Evolutionary conservation across 2,329 filamentous ascomycete genomes (phyloP).

Genomic region (Neocucurbitaria cava): DNA sequence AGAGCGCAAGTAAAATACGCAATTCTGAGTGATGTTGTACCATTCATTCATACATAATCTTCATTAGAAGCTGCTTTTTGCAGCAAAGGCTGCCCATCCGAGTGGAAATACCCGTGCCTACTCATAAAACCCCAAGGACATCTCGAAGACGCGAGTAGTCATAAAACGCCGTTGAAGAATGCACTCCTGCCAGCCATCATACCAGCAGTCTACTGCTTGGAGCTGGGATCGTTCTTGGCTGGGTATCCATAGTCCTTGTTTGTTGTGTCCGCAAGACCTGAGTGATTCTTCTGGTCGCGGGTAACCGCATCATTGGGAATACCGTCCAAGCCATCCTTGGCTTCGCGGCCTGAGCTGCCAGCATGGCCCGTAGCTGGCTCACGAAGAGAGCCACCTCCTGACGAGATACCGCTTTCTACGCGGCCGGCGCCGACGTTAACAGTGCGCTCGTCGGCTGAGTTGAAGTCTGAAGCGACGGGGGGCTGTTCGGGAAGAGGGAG

Average conservation of each 20-base stretch:
- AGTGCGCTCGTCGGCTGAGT: conserved; percentile 71
- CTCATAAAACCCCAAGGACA: conserved; percentile 9
- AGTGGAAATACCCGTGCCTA: conserved; percentile 9
- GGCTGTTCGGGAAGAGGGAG: conserved; percentile 82
- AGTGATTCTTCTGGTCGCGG: conserved; percentile 53
- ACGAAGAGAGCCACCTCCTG: conserved; percentile 54
- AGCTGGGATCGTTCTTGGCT: conserved; percentile 49
- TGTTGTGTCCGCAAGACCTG: conserved; percentile 52
- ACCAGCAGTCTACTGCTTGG: conserved; percentile 21
- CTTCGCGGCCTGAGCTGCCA: conserved; percentile 67
- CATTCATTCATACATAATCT: conserved; percentile 13
- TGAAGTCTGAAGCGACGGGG: conserved; percentile 77
- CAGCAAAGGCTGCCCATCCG: conserved; percentile 17
- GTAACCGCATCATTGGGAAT: conserved; percentile 67
- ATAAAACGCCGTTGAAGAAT: neutral
- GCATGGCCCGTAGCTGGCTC: conserved; percentile 61
- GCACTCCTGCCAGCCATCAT: neutral
- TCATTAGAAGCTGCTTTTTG: conserved; percentile 16
- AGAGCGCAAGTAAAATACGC: neutral
- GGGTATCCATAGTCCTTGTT: conserved; percentile 53
- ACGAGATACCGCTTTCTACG: conserved; percentile 52
- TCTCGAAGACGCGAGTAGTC: neutral
- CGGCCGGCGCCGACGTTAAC: conserved; percentile 74
- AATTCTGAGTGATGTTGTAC: neutral
- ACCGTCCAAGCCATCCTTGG: conserved; percentile 62